Evolutionary conservation across 2,329 filamentous ascomycete genomes (phyloP).

Genomic region (Myriosclerotinia scirpicola): DNA sequence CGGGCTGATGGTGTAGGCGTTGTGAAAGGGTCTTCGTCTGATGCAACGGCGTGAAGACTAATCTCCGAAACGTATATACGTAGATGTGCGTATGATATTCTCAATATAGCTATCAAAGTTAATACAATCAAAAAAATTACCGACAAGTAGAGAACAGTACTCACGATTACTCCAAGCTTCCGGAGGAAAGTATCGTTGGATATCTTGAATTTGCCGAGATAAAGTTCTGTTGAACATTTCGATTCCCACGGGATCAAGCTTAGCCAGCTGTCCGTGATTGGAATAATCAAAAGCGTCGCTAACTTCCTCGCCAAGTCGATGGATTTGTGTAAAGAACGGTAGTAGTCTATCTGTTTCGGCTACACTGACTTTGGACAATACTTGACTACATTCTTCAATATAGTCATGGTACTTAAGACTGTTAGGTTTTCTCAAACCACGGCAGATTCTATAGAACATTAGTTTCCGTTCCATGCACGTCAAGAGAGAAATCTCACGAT

Average conservation of each 20-base stretch:
- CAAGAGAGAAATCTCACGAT: conserved; percentile 28
- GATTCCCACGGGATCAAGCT: conserved; percentile 31
- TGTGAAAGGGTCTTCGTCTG: conserved; percentile 10
- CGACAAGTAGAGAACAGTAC: neutral
- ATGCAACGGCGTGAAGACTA: conserved; percentile 31
- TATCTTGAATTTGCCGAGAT: conserved; percentile 32
- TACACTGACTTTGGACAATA: conserved; percentile 21
- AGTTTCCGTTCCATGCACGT: neutral
- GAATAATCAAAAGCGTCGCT: conserved; percentile 37
- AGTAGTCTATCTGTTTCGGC: conserved; percentile 35
- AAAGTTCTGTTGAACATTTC: conserved; percentile 36
- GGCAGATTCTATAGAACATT: conserved; percentile 30
- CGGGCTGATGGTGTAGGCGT: neutral
- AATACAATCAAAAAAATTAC: neutral
- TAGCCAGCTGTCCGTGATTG: conserved; percentile 25
- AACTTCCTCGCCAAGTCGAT: conserved; percentile 36
- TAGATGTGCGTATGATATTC: conserved; percentile 25
- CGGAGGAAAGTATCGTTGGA: conserved; percentile 32
- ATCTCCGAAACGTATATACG: conserved; percentile 35
- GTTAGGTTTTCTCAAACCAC: conserved; percentile 35
- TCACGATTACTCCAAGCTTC: conserved; percentile 34
- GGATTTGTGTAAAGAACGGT: conserved; percentile 34
- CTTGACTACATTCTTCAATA: too few relatives aligned
- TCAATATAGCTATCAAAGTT: neutral
- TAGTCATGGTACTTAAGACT: conserved; percentile 29